These are phyloP conservation scores for Fusarium sp. DNA, from an alignment of 2,329 filamentous ascomycete genomes.

Conservation along the genomic window DNA sequence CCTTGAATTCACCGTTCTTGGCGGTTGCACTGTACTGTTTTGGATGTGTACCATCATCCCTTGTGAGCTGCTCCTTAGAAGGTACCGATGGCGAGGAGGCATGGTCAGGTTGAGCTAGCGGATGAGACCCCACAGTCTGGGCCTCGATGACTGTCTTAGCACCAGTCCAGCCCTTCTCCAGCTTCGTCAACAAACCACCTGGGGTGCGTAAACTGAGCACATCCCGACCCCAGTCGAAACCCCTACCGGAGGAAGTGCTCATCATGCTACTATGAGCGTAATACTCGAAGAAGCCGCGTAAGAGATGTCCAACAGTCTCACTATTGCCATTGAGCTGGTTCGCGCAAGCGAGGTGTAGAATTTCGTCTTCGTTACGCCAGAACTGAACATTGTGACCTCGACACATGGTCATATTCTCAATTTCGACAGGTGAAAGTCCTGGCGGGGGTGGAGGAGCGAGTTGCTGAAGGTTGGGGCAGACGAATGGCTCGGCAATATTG, in stretches of 20 bases:
- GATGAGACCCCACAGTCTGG: slow-evolving; percentile 47
- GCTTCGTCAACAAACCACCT: slow-evolving; percentile 76
- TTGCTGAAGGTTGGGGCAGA: slow-evolving; percentile 83
- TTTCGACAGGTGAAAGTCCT: slow-evolving; percentile 38
- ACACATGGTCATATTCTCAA: slow-evolving; percentile 51
- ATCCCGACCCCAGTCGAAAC: slow-evolving; percentile 83
- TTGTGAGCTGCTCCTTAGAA: neutral
- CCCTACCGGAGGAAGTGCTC: slow-evolving; percentile 58
- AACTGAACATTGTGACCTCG: slow-evolving; percentile 78
- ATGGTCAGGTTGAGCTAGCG: slow-evolving; percentile 32
- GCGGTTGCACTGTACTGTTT: slow-evolving; percentile 30
- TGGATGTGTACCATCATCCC: slow-evolving; percentile 12
- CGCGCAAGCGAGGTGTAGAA: slow-evolving; percentile 65
- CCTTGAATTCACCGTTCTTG: slow-evolving; percentile 63
- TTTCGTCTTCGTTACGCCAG: slow-evolving; percentile 78
- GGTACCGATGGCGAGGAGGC: slow-evolving; percentile 1
- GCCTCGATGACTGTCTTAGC: slow-evolving; percentile 74
- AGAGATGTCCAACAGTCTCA: slow-evolving; percentile 73
- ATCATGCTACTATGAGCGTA: slow-evolving; percentile 72
- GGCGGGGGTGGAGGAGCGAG: slow-evolving; percentile 56
- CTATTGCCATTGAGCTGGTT: slow-evolving; percentile 72
- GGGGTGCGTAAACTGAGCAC: slow-evolving; percentile 79
- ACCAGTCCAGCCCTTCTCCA: slow-evolving; percentile 85
- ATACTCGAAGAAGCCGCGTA: slow-evolving; percentile 89
- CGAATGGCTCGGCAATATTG: slow-evolving; percentile 81